Percentiles rank a stretch among this genome's conserved stretches.
phyloP scores from a whole-genome alignment of 2,329 filamentous ascomycete genomes.

The Cladosporium sp. region DNA sequence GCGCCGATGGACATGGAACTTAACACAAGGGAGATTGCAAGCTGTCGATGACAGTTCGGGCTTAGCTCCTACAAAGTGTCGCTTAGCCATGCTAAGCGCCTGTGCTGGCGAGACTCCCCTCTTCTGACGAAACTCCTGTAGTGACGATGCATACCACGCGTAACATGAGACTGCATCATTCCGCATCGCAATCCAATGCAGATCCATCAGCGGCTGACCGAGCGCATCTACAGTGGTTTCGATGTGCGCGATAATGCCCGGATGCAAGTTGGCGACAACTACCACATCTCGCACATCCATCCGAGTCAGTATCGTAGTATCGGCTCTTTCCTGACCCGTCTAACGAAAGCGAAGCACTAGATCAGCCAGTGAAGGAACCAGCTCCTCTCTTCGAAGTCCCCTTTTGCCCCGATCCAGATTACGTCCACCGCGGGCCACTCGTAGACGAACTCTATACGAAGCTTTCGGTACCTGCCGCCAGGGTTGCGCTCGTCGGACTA shows the following conservation, averaged over 20 bases:
- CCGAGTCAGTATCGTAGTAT: not conserved
- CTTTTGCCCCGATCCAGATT: conserved; percentile 24
- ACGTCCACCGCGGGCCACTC: conserved; percentile 24
- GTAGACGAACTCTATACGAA: conserved; percentile 19
- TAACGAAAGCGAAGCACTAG: not conserved
- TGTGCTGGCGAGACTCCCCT: not conserved
- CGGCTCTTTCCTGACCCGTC: not conserved
- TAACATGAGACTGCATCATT: not conserved
- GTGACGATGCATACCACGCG: not conserved
- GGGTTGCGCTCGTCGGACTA: conserved; percentile 26
- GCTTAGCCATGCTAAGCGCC: not conserved
- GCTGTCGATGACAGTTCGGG: not conserved
- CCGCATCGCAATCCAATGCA: not conserved
- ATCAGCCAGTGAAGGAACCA: conserved; percentile 3
- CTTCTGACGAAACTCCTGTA: not conserved
- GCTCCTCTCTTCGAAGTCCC: conserved; percentile 23
- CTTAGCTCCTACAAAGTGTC: not conserved
- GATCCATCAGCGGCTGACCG: not conserved
- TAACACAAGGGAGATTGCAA: not conserved
- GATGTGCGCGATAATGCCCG: not conserved
- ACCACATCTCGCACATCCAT: no score
- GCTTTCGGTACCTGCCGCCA: conserved; percentile 20
- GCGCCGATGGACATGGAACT: not conserved
- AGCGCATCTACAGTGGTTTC: not conserved
- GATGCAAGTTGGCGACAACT: not conserved